Evolutionary conservation across 1,139 yeast species (phyloP).

Genomic region (Debaryomyces udenii): DNA sequence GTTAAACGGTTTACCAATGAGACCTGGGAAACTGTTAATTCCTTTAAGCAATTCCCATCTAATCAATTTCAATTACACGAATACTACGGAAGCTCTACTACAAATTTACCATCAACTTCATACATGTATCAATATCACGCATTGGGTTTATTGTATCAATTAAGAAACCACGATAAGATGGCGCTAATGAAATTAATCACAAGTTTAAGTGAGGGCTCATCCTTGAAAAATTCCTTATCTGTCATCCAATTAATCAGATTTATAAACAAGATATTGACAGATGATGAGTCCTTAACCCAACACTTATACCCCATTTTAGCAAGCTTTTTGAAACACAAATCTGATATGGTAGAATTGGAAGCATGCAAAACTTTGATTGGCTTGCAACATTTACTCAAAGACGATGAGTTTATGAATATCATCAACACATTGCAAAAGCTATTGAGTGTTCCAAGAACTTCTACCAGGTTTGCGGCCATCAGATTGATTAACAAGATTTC

Average conservation of each 20-base stretch:
- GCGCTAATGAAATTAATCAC: slow-evolving; percentile 90
- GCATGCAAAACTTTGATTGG: slow-evolving; percentile 83
- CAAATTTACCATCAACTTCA: slow-evolving; percentile 65
- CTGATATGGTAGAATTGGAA: slow-evolving; percentile 90
- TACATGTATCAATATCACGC: slow-evolving; percentile 96
- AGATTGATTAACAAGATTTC: slow-evolving; percentile 87
- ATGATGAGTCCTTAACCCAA: slow-evolving; percentile 57
- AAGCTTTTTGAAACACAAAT: slow-evolving; percentile 75
- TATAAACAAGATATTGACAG: slow-evolving; percentile 67
- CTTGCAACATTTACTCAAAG: slow-evolving; percentile 58
- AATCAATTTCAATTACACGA: slow-evolving; percentile 58
- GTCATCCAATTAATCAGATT: slow-evolving; percentile 84
- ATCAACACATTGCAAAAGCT: slow-evolving; percentile 74
- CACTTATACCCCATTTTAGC: slow-evolving; percentile 67
- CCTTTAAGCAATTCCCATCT: slow-evolving; percentile 68
- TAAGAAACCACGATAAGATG: slow-evolving; percentile 92
- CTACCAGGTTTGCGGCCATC: slow-evolving; percentile 90
- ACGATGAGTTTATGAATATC: slow-evolving; percentile 66
- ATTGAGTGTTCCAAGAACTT: slow-evolving; percentile 85
- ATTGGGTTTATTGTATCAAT: slow-evolving; percentile 81
- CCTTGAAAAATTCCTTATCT: slow-evolving; percentile 75
- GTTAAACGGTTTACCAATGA: slow-evolving; percentile 94
- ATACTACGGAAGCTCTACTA: slow-evolving; percentile 52
- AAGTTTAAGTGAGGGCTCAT: slow-evolving; percentile 64
- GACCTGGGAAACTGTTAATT: slow-evolving; percentile 81